These are phyloP conservation scores for Aspergillus indologenus DNA, from an alignment of 495 filamentous ascomycete genomes.

Conservation along the genomic window DNA sequence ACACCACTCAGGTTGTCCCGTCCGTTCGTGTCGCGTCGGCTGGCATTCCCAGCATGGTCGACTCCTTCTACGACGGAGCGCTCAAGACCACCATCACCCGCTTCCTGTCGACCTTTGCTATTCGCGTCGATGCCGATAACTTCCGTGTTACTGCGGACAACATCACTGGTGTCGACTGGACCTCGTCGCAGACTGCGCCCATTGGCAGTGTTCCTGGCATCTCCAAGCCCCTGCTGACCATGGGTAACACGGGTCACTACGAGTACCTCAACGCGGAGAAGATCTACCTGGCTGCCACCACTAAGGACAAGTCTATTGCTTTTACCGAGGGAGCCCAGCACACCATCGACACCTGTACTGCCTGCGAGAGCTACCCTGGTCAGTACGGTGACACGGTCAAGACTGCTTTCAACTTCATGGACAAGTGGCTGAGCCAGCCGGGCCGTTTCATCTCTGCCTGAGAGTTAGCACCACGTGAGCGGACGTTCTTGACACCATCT, in stretches of 20 bases:
- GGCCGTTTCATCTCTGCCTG: neutral
- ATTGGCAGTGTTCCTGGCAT: conserved; percentile 2
- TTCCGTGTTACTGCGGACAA: neutral
- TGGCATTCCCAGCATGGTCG: neutral
- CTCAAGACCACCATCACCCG: conserved; percentile 15
- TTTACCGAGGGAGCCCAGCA: conserved; percentile 17
- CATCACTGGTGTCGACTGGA: conserved; percentile 10
- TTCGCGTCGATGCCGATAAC: conserved; percentile 6
- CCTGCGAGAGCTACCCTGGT: conserved; percentile 14
- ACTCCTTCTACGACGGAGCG: conserved; percentile 5
- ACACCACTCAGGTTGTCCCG: conserved; percentile 10
- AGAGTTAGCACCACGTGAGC: neutral
- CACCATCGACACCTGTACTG: conserved; percentile 12
- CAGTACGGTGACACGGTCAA: conserved; percentile 5
- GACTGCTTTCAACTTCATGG: conserved; percentile 1
- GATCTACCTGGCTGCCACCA: conserved; percentile 9
- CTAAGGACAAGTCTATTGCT: conserved; percentile 12
- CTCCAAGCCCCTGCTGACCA: conserved; percentile 12
- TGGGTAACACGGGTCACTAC: conserved; percentile 18
- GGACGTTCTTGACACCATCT: too few species aligned
- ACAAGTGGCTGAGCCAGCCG: neutral
- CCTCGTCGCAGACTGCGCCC: conserved; percentile 10
- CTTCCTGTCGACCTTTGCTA: conserved; percentile 10
- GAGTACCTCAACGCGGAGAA: conserved; percentile 20
- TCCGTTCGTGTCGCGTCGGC: conserved; percentile 6